A percentile compares a stretch with the other conserved stretches of the same genome.
Conservation (phyloP, 495 filamentous ascomycete species). For the Acidomyces sp. region DNA sequence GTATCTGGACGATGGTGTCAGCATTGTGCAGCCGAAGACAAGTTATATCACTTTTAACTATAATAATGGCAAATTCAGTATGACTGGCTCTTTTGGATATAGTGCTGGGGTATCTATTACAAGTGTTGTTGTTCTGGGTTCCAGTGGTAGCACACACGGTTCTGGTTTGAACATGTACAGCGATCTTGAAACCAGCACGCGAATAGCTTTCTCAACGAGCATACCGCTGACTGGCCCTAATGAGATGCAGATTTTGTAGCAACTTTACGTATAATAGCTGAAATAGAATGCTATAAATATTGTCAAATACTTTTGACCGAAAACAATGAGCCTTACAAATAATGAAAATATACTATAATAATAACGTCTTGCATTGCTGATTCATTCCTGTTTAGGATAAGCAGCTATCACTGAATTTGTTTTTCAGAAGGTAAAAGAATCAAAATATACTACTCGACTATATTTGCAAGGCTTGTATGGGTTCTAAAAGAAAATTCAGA, state of each 20-base stretch:
- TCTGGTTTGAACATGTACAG: neutral
- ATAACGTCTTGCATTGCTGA: no score
- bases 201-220: neutral
- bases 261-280: no score
- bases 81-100: conserved; percentile 22
- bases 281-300: no score
- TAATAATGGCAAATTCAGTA: conserved; percentile 10
- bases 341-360: no score
- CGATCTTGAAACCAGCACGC: neutral
- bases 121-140: conserved; percentile 18
- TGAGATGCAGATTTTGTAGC: conserved; percentile 3
- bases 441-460: no score
- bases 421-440: no score
- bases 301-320: no score
- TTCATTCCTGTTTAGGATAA: no score
- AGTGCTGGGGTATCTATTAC: conserved; percentile 13
- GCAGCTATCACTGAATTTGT: no score
- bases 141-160: neutral
- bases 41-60: conserved; percentile 25
- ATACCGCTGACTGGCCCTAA: conserved; percentile 11
- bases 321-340: no score
- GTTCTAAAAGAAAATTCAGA: no score
- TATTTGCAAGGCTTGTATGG: no score
- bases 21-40: conserved; percentile 20
- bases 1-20: conserved; percentile 35